phyloP scores from a whole-genome alignment of 805 yeast species.

The Candida andamanensis region DNA sequence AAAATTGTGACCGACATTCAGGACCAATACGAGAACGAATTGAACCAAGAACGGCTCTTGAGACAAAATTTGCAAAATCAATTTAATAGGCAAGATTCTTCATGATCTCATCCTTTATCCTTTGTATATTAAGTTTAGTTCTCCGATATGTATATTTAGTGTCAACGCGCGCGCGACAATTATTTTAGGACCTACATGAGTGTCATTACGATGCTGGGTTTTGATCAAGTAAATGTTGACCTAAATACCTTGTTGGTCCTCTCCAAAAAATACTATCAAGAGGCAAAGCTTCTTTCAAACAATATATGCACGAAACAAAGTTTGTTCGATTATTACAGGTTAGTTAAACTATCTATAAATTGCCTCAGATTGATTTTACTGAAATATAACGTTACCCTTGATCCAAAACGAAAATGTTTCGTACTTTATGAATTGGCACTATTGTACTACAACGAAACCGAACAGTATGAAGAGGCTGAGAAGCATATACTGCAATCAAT shows the following conservation, averaged over 20 bases:
- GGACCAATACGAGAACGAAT: constrained; percentile 53
- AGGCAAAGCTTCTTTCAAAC: constrained; percentile 19
- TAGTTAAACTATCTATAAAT: constrained; percentile 32
- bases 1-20: constrained; percentile 59
- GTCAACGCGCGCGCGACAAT: no score
- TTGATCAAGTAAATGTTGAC: no score
- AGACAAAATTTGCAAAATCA: constrained; percentile 37
- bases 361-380: constrained; percentile 28
- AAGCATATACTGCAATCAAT: no score
- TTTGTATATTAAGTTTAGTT: constrained; percentile 3
- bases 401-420: constrained; percentile 26
- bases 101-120: constrained; percentile 1
- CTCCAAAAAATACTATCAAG: constrained; percentile 16
- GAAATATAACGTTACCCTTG: constrained; percentile 23
- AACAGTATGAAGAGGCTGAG: constrained; percentile 36
- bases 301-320: constrained; percentile 15
- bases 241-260: no score
- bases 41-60: constrained; percentile 51
- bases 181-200: no score
- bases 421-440: constrained; percentile 33
- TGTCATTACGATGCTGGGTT: no score
- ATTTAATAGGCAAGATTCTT: constrained; percentile 8
- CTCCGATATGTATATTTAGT: no score
- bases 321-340: constrained; percentile 18
- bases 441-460: constrained; percentile 38